Percentiles rank a stretch among this genome's conserved stretches.
phyloP scores from a whole-genome alignment of 768 basidiomycete species.

The Lactarius sanguifluus region DNA sequence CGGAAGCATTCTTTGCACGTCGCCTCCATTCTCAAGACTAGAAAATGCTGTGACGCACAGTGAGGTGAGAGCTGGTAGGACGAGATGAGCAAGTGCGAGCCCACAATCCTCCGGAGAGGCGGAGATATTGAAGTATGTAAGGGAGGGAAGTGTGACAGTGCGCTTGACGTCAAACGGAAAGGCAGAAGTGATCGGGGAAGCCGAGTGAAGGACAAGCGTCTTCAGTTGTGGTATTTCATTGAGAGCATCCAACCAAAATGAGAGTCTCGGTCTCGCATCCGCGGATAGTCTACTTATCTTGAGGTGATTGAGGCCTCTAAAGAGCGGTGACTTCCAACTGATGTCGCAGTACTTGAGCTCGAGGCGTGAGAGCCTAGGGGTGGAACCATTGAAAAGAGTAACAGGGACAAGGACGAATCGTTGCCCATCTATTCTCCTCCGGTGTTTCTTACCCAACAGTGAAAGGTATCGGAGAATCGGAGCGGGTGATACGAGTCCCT shows the following conservation, averaged over 20 bases:
- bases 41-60: background rate
- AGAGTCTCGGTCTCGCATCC: background rate
- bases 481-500: background rate
- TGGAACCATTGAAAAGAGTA: background rate
- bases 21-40: background rate
- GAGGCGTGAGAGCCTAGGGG: slow-evolving; percentile 10
- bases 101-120: background rate
- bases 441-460: background rate
- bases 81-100: background rate
- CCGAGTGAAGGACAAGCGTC: background rate
- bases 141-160: background rate
- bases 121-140: background rate
- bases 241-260: slow-evolving; percentile 8
- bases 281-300: background rate
- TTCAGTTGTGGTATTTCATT: background rate
- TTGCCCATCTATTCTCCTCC: no score
- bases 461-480: background rate
- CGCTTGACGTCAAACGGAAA: background rate
- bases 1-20: background rate
- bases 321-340: slow-evolving; percentile 12
- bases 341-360: slow-evolving; percentile 6
- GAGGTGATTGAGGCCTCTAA: background rate
- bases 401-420: no score
- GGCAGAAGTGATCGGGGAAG: background rate
- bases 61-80: background rate